Percentiles rank a stretch among this genome's conserved stretches.
phyloP scores from a whole-genome alignment of 2,329 filamentous ascomycete genomes.

The Colletotrichum cuscutae region DNA sequence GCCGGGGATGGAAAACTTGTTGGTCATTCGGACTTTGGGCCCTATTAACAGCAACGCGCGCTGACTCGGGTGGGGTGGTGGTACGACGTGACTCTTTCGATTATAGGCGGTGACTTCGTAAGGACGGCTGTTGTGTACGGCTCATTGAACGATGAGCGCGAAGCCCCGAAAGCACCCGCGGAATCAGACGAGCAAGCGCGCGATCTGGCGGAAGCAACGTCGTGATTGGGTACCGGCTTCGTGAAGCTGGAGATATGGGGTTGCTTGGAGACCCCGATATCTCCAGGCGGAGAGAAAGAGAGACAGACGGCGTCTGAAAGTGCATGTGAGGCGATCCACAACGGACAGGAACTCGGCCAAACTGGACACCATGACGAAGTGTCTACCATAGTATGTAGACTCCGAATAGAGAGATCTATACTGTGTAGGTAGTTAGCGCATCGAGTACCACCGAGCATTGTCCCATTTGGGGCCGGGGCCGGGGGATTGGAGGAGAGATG shows the following conservation, averaged over 20 bases:
- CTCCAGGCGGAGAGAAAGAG: conserved; percentile 1
- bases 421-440: conserved; percentile 36
- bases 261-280: conserved; percentile 20
- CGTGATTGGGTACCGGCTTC: conserved; percentile 14
- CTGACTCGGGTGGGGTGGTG: conserved; percentile 15
- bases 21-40: background rate
- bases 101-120: background rate
- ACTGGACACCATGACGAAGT: conserved; percentile 28
- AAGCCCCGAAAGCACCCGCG: conserved; percentile 4
- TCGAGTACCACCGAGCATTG: conserved; percentile 43
- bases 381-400: conserved; percentile 5
- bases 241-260: conserved; percentile 20
- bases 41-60: conserved; percentile 13
- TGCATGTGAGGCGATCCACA: conserved; percentile 26
- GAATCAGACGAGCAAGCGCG: conserved; percentile 24
- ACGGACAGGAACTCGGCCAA: conserved; percentile 36
- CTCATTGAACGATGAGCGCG: background rate
- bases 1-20: background rate
- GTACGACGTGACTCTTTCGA: conserved; percentile 10
- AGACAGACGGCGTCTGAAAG: conserved; percentile 6
- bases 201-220: background rate
- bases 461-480: conserved; percentile 38
- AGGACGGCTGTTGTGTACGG: background rate
- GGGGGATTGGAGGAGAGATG: conserved; percentile 26
- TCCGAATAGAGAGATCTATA: conserved; percentile 9